Evolutionary conservation across 305 asterid genomes (phyloP).

Genomic region (Coffea humblotiana): DNA sequence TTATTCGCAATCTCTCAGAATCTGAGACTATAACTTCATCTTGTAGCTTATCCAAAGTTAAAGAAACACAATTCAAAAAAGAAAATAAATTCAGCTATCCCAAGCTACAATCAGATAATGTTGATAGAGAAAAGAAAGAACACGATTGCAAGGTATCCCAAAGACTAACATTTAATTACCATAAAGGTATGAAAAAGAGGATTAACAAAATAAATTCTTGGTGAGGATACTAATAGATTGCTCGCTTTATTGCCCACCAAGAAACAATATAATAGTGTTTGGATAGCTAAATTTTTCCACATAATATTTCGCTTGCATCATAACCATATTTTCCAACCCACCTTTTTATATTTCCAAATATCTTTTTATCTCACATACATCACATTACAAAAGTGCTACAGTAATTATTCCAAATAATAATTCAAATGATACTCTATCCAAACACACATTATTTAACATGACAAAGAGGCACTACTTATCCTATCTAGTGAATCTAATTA

Average conservation of each 20-base stretch:
- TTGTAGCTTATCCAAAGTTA: constrained; percentile 60
- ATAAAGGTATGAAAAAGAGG: not conserved
- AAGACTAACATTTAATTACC: not conserved
- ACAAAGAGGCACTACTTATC: not conserved
- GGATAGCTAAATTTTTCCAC: no score
- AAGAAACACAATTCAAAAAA: not conserved
- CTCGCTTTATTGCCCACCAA: not conserved
- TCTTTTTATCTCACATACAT: no score
- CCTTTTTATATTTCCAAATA: no score
- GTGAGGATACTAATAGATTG: not conserved
- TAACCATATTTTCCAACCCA: no score
- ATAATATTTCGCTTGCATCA: no score
- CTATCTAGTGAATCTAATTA: not conserved
- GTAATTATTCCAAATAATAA: no score
- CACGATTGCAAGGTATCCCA: not conserved
- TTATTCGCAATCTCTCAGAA: constrained; percentile 84
- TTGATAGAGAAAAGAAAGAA: not conserved
- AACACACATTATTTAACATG: not conserved
- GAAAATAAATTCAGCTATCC: not conserved
- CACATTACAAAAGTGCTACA: no score
- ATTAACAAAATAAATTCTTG: not conserved
- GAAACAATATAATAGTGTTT: not conserved
- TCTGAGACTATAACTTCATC: constrained; percentile 88
- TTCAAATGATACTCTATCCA: no score
- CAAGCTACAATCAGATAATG: not conserved